Evolutionary conservation across 257 asterid genomes (phyloP).

Genomic region (Parsonsia alboflavescens): DNA sequence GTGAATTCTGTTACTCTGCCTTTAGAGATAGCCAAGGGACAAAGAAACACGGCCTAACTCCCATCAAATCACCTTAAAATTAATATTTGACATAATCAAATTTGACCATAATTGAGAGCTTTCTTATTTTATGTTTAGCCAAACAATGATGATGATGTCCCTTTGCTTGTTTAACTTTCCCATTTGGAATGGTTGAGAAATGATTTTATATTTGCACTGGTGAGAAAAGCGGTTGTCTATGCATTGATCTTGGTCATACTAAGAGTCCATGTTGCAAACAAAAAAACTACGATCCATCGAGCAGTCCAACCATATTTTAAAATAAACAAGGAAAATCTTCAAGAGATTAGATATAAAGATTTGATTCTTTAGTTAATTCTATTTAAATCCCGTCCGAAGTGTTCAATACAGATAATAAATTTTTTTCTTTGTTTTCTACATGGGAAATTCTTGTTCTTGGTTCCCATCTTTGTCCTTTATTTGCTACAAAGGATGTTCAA

Average conservation of each 20-base stretch:
- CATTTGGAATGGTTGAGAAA: constrained; percentile 20
- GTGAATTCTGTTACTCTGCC: neutral
- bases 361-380: constrained; percentile 15
- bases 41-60: neutral
- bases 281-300: constrained; percentile 25
- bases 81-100: constrained; percentile 2
- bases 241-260: constrained; percentile 34
- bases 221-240: constrained; percentile 35
- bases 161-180: constrained; percentile 6
- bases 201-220: constrained; percentile 26
- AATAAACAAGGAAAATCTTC: constrained; percentile 24
- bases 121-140: constrained; percentile 3
- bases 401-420: neutral
- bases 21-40: neutral
- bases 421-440: neutral
- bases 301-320: constrained; percentile 11
- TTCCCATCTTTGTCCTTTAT: neutral
- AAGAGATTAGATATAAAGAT: constrained; percentile 26
- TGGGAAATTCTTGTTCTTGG: constrained; percentile 1
- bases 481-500: neutral
- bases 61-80: neutral
- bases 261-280: constrained; percentile 10
- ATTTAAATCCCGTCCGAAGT: constrained; percentile 7
- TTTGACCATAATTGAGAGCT: neutral
- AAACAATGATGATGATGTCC: neutral